Base-by-base conservation (phyloP, 768 basidiomycete genomes). In the Pleurotus salmoneostramineus region DNA sequence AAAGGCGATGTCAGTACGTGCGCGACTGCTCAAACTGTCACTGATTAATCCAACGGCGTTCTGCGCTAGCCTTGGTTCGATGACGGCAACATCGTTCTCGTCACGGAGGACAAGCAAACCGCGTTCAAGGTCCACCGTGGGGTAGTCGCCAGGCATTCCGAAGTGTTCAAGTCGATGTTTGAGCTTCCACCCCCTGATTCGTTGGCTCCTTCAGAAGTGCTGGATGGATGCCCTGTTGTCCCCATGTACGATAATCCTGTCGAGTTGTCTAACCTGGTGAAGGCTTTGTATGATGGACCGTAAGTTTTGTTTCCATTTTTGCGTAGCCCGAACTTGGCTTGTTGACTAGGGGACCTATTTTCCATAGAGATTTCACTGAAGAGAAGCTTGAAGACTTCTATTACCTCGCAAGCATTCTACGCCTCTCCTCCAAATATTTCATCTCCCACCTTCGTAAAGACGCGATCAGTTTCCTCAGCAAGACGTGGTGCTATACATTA, bases 391-490 rank as follows among this genome's bases (percentile, higher is more conserved):
- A 77, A n/a, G 81, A 84, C 60, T 85, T 85, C 66, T 79, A 77
- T 60, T 72, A 78, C 59, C 68, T 82, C n/a, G 78, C 82, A 34
- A 80, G 82, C 4, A 79, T 85, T 43, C 69, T 87, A 12, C 83
- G 84, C 15, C 69, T 87, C 10, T 66, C 83, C 8, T 83, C 79
- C 33, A 87, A 87, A 61, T 87, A 87, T 57, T 80, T 84, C 63
- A 77, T 85, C 35, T 63, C 69, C 5, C 74, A 77, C 50, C 74
- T 85, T 5, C 80, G 84, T n/a, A 63, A 65, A n/a, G 73, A 80
- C 59, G 80, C 79, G 36, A 78, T 85, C 55, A 70, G 69, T 50
- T 72, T 77, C 56, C 74, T 87, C 11, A 66, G 74, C 11, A 66
- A 74, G 56, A 81, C 77, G 1, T 87, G 84, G 84, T 69, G 78